phyloP scores from a whole-genome alignment of 1,284 basidiomycete genomes.

The Salmacisia buchloeana region DNA sequence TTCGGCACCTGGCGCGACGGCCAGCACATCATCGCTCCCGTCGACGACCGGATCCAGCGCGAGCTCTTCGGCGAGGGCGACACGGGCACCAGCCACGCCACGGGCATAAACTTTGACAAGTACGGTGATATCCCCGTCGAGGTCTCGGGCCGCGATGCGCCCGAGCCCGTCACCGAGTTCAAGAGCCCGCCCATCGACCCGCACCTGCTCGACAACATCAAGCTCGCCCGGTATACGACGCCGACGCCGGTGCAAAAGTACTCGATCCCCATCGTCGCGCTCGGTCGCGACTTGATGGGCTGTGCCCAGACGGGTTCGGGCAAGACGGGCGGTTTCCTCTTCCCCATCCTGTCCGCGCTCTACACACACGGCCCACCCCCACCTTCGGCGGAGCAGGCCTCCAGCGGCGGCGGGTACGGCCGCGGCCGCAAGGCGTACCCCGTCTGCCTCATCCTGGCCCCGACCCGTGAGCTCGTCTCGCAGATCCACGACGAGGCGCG shows the following conservation, averaged over 20 bases:
- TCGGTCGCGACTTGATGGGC: slow-evolving; percentile 89
- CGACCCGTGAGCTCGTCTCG: slow-evolving; percentile 95
- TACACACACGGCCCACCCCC: slow-evolving; percentile 74
- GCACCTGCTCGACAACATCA: slow-evolving; percentile 91
- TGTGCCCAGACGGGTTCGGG: slow-evolving; percentile 99
- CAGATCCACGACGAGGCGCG: slow-evolving; percentile 99
- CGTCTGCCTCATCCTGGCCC: slow-evolving; percentile 90
- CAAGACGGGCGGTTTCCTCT: slow-evolving; percentile 97
- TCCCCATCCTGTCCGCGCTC: slow-evolving; percentile 94
- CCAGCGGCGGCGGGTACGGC: slow-evolving; percentile 54
- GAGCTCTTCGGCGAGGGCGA: slow-evolving; percentile 93
- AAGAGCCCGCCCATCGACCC: slow-evolving; percentile 83
- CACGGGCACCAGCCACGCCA: slow-evolving; percentile 63
- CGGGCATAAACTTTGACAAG: slow-evolving; percentile 99
- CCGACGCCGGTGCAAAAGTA: slow-evolving; percentile 99
- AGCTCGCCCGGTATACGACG: slow-evolving; percentile 81
- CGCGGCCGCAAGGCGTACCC: slow-evolving; percentile 84
- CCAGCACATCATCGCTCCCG: slow-evolving; percentile 71
- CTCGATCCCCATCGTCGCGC: slow-evolving; percentile 95
- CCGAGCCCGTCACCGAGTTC: slow-evolving; percentile 85
- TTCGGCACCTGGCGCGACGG: slow-evolving; percentile 82
- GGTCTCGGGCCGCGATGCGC: slow-evolving; percentile 89
- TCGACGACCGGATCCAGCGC: slow-evolving; percentile 83
- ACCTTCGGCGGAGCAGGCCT: slow-evolving; percentile 59
- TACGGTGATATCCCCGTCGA: slow-evolving; percentile 99